Evolutionary conservation across 495 filamentous ascomycete species (phyloP).

Genomic region (Annulohypoxylon stygium): DNA sequence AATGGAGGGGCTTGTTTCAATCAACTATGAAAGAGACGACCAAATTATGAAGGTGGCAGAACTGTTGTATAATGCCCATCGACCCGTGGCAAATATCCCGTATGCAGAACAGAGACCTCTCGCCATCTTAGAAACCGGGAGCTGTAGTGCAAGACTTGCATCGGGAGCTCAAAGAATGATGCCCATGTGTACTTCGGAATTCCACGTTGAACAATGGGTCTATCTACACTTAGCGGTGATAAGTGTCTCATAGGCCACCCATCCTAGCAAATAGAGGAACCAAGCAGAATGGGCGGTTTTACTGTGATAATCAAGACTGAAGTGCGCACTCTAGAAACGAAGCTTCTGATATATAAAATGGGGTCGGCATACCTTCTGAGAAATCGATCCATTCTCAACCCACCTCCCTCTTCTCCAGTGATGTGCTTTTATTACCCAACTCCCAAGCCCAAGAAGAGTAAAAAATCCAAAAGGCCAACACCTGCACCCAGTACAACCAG

Average conservation of each 20-base stretch:
- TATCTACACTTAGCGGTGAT: slow-evolving; percentile 25
- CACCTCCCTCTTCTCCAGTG: slow-evolving; percentile 6
- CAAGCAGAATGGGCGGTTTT: slow-evolving; percentile 17
- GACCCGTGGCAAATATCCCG: not conserved
- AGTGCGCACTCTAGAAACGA: not conserved
- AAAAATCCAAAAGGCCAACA: slow-evolving; percentile 25
- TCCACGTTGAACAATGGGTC: slow-evolving; percentile 36
- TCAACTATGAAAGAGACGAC: not conserved
- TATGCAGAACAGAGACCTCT: not conserved
- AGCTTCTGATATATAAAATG: slow-evolving; percentile 23
- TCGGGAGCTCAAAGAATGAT: slow-evolving; percentile 17
- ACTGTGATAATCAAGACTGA: not conserved
- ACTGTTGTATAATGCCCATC: slow-evolving; percentile 11
- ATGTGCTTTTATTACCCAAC: slow-evolving; percentile 45
- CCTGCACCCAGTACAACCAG: slow-evolving; percentile 6
- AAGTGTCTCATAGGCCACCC: slow-evolving; percentile 22
- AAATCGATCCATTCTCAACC: not conserved
- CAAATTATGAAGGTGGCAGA: not conserved
- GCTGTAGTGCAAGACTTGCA: slow-evolving; percentile 29
- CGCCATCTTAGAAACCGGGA: not conserved
- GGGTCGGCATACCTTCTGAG: not conserved
- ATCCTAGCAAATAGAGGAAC: slow-evolving; percentile 32
- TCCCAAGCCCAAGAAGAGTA: slow-evolving; percentile 29
- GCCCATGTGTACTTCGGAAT: slow-evolving; percentile 13
- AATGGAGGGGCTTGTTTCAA: slow-evolving; percentile 17